These are phyloP conservation scores for Septoria petroselini DNA, from an alignment of 2,329 filamentous ascomycete genomes.

Conservation along the genomic window DNA sequence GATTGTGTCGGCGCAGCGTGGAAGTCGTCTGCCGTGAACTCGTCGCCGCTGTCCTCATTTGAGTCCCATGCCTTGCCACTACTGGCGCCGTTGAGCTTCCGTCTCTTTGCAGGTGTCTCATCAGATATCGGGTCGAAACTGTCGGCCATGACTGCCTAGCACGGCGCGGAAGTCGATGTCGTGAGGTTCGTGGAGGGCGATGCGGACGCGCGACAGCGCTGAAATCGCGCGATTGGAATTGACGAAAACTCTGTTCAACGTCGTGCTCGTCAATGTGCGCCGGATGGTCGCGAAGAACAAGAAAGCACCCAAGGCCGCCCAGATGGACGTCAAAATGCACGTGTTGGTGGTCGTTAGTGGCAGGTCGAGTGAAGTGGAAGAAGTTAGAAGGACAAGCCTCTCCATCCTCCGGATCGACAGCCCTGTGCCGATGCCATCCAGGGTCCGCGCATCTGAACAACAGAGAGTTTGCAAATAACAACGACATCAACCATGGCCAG, in stretches of 20 bases:
- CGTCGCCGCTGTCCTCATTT: conserved; percentile 48
- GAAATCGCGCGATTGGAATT: conserved; percentile 11
- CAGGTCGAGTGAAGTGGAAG: too few species aligned
- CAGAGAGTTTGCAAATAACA: neutral
- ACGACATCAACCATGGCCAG: conserved; percentile 58
- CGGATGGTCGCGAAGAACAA: neutral
- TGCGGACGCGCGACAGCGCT: conserved; percentile 8
- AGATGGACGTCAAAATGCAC: neutral
- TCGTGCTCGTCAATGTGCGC: neutral
- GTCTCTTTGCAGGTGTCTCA: conserved; percentile 37
- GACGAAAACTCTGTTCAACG: conserved; percentile 1
- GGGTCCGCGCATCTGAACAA: neutral
- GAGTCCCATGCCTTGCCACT: conserved; percentile 35
- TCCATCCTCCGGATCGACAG: too few species aligned
- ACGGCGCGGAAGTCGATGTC: conserved; percentile 5
- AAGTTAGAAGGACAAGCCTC: too few species aligned
- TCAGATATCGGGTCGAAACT: conserved; percentile 36
- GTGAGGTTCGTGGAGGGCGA: conserved; percentile 6
- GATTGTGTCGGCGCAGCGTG: conserved; percentile 45
- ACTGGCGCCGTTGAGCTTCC: conserved; percentile 29
- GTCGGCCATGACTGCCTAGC: conserved; percentile 30
- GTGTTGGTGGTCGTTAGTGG: too few species aligned
- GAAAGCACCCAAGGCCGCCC: neutral
- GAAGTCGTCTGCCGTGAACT: conserved; percentile 50
- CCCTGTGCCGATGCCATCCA: neutral